Evolutionary conservation across 352 stramenopile genomes (phyloP).

Genomic region (Phytopythium sindhum): DNA sequence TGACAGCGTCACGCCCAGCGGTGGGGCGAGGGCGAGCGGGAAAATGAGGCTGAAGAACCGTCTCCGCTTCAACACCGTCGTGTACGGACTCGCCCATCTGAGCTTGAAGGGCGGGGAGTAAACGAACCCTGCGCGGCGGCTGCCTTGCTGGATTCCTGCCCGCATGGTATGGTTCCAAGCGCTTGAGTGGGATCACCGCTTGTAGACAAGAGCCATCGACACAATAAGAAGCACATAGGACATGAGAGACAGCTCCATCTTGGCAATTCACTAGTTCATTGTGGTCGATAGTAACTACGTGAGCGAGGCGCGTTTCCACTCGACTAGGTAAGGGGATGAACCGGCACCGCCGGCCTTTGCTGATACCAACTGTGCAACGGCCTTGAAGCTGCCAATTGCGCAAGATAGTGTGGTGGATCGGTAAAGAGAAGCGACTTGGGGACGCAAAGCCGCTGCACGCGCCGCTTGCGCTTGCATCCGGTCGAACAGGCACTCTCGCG

Average conservation of each 20-base stretch:
- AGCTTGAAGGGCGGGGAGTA: slow-evolving; percentile 41
- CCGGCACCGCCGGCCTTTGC: background rate
- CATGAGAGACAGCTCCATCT: no score
- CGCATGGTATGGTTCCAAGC: background rate
- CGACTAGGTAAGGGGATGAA: background rate
- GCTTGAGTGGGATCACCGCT: no score
- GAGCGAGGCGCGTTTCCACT: background rate
- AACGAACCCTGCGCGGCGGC: background rate
- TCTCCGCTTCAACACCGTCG: slow-evolving; percentile 61
- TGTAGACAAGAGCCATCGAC: no score
- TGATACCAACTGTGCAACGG: background rate
- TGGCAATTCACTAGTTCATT: no score
- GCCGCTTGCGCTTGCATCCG: background rate
- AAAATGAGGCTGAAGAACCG: slow-evolving; percentile 64
- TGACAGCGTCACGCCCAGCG: background rate
- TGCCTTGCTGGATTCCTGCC: background rate
- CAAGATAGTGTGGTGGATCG: background rate
- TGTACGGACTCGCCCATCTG: slow-evolving; percentile 66
- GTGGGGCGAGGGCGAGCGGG: slow-evolving; percentile 2
- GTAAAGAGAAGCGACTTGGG: no score
- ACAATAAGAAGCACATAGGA: background rate
- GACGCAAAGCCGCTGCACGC: background rate
- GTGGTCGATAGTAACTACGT: background rate
- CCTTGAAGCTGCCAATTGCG: no score
- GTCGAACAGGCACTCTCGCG: background rate